Evolutionary conservation across 2,329 filamentous ascomycete genomes (phyloP).

Genomic region (Aspergillus puulaauensis): DNA sequence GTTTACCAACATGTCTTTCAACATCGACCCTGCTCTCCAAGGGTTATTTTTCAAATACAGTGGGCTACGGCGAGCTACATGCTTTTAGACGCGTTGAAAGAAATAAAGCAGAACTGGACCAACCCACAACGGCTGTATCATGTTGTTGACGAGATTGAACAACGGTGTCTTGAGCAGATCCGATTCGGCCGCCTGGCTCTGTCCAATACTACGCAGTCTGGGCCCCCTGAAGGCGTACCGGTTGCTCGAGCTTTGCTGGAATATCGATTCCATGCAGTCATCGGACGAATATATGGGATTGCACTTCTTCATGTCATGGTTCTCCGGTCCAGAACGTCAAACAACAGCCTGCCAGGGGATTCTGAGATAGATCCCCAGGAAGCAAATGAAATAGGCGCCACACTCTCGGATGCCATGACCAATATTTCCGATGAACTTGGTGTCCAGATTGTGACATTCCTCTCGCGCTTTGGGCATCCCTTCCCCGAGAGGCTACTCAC

Average conservation of each 20-base stretch:
- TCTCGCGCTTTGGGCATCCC: background rate
- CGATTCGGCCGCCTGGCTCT: slow-evolving; percentile 4
- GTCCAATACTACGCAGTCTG: background rate
- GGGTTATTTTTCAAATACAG: slow-evolving; percentile 16
- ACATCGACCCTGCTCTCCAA: slow-evolving; percentile 9
- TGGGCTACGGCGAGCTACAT: slow-evolving; percentile 11
- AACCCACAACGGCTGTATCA: slow-evolving; percentile 3
- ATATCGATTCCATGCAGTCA: slow-evolving; percentile 10
- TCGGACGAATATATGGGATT: slow-evolving; percentile 3
- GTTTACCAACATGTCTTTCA: slow-evolving; percentile 11
- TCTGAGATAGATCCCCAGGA: background rate
- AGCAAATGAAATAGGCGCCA: too few species aligned
- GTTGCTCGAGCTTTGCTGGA: slow-evolving; percentile 10
- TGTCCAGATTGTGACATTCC: too few species aligned
- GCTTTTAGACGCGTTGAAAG: slow-evolving; percentile 10
- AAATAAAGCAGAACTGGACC: slow-evolving; percentile 11
- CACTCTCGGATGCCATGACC: too few species aligned
- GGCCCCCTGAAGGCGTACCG: slow-evolving; percentile 2
- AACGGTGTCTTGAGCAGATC: slow-evolving; percentile 11
- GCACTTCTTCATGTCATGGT: slow-evolving; percentile 13
- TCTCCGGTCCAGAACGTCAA: background rate
- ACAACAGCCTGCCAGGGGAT: background rate
- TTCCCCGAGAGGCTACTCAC: background rate
- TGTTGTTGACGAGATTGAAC: slow-evolving; percentile 13
- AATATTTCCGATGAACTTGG: too few species aligned